Evolutionary conservation across 768 basidiomycete species (phyloP).

Genomic region (Mycena epipterygia): DNA sequence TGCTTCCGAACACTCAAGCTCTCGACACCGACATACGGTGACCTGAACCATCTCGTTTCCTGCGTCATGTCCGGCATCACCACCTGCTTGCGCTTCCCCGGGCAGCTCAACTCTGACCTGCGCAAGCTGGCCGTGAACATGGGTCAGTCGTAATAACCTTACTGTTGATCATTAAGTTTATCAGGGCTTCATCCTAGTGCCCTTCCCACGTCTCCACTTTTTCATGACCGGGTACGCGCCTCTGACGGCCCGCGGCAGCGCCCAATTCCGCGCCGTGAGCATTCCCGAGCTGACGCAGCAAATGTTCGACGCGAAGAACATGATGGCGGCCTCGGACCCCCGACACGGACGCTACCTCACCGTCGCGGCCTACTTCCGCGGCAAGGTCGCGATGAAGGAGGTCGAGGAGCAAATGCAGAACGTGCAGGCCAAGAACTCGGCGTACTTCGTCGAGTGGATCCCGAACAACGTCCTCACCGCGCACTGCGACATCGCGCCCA

Average conservation of each 20-base stretch:
- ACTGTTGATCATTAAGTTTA: background rate
- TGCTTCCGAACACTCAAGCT: conserved; percentile 99
- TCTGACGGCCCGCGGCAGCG: conserved; percentile 92
- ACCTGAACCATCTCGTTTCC: conserved; percentile 98
- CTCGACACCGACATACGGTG: conserved; percentile 94
- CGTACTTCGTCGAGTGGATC: conserved; percentile 99
- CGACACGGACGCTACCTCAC: conserved; percentile 98
- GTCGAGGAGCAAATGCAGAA: conserved; percentile 99
- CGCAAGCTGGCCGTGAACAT: conserved; percentile 99
- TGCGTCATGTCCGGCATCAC: conserved; percentile 99
- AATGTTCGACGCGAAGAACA: conserved; percentile 99
- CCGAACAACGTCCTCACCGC: conserved; percentile 99
- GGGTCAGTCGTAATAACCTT: conserved; percentile 67
- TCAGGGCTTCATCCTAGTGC: conserved; percentile 69
- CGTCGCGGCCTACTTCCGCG: conserved; percentile 98
- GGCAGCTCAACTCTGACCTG: conserved; percentile 98
- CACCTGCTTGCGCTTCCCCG: conserved; percentile 98
- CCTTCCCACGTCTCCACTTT: conserved; percentile 99
- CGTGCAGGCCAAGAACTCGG: conserved; percentile 97
- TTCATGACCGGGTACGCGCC: conserved; percentile 99
- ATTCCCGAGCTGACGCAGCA: conserved; percentile 98
- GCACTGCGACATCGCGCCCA: conserved; percentile 97
- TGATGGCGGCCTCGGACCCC: conserved; percentile 99
- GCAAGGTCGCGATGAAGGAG: conserved; percentile 99
- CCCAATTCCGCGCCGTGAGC: conserved; percentile 96